These are phyloP conservation scores for Fonsecaea pedrosoi DNA, from an alignment of 2,329 filamentous ascomycete genomes.

Conservation along the genomic window DNA sequence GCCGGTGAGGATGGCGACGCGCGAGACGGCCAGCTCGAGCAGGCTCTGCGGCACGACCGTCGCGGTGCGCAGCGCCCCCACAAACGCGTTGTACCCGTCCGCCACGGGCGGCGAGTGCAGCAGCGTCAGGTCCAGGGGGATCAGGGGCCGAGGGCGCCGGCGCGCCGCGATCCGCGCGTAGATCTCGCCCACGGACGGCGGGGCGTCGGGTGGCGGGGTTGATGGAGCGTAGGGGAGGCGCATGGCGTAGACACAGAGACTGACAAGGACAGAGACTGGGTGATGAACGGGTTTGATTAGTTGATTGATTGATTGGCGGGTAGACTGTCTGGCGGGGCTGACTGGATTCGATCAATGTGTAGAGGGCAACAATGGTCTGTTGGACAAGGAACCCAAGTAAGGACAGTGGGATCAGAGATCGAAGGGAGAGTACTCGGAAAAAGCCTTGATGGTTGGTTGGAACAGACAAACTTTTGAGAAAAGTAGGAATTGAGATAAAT, in stretches of 20 bases:
- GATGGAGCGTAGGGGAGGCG: constrained; percentile 48
- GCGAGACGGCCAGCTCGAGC: constrained; percentile 78
- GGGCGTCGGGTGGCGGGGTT: constrained; percentile 36
- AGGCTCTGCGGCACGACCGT: constrained; percentile 58
- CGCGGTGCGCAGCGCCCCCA: constrained; percentile 61
- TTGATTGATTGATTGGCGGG: too few relatives aligned
- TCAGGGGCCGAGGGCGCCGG: constrained; percentile 72
- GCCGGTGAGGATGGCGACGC: constrained; percentile 78
- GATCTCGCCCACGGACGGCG: constrained; percentile 54
- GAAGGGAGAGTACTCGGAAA: too few relatives aligned
- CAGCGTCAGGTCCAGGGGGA: constrained; percentile 76
- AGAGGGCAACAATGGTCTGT: too few relatives aligned
- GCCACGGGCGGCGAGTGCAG: constrained; percentile 76
- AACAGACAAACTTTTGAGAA: too few relatives aligned
- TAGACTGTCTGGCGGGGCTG: too few relatives aligned
- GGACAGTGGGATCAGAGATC: too few relatives aligned
- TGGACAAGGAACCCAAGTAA: too few relatives aligned
- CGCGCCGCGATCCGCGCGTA: constrained; percentile 65
- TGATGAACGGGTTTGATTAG: too few relatives aligned
- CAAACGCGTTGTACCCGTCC: constrained; percentile 69
- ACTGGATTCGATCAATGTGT: too few relatives aligned
- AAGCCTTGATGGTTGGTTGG: too few relatives aligned
- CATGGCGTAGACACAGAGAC: constrained; percentile 37
- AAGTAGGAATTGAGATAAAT: too few relatives aligned
- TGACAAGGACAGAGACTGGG: too few relatives aligned